phyloP scores from a whole-genome alignment of 2,329 filamentous ascomycete species.

The Fusarium nisikadoi region DNA sequence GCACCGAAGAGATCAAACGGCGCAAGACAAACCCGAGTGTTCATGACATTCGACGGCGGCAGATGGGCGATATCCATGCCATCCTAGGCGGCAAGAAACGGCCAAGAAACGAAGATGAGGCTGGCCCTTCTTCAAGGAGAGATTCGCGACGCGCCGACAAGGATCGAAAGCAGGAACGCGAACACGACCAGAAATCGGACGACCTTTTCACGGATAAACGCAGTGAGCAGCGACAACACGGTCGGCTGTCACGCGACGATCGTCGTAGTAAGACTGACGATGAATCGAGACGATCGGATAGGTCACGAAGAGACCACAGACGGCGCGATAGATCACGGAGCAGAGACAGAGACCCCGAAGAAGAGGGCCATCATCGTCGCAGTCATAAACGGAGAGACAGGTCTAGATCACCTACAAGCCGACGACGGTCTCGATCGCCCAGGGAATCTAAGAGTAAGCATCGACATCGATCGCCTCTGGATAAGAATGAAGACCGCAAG shows the following conservation, averaged over 20 bases:
- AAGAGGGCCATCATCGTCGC: constrained; percentile 24
- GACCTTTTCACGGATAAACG: constrained; percentile 39
- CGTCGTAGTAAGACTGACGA: constrained; percentile 29
- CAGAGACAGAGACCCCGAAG: constrained; percentile 20
- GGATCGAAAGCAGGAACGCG: constrained; percentile 5
- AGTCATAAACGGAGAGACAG: constrained; percentile 36
- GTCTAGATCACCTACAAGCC: constrained; percentile 43
- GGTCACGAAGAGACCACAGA: constrained; percentile 28
- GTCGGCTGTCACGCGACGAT: constrained; percentile 42
- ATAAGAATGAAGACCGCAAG: constrained; percentile 27
- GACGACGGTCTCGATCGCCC: constrained; percentile 48
- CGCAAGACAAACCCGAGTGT: constrained; percentile 58
- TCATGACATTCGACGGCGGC: constrained; percentile 64
- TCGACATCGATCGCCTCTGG: constrained; percentile 47
- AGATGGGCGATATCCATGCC: constrained; percentile 70
- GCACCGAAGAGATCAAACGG: constrained; percentile 57
- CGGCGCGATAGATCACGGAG: constrained; percentile 34
- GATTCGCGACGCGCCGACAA: constrained; percentile 24
- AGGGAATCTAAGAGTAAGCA: constrained; percentile 45
- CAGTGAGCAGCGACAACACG: constrained; percentile 35
- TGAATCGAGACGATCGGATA: constrained; percentile 15
- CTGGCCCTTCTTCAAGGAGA: constrained; percentile 26
- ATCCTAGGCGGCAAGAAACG: constrained; percentile 62
- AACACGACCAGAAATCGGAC: constrained; percentile 7
- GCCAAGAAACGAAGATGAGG: constrained; percentile 39